Percentiles rank a stretch among this genome's conserved stretches.
phyloP scores from a whole-genome alignment of 371 early-diverging fungal species.

The Mucor plumbeus region DNA sequence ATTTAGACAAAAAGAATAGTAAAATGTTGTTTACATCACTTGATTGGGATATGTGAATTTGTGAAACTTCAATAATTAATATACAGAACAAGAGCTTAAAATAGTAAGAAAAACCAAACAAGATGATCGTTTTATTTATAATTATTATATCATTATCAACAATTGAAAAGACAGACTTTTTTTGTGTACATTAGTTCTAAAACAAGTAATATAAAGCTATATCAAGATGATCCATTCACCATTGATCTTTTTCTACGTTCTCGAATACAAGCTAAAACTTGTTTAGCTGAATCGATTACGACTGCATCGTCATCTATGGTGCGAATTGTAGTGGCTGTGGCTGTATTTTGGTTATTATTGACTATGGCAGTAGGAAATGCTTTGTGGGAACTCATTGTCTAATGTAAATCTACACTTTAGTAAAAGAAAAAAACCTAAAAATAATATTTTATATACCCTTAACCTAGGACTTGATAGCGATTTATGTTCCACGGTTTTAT shows the following conservation, averaged over 20 bases:
- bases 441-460: not conserved
- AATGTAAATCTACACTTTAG: not conserved
- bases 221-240: constrained; percentile 3
- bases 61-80: too few relatives aligned
- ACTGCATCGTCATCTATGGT: not conserved
- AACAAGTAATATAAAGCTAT: not conserved
- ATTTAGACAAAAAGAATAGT: too few relatives aligned
- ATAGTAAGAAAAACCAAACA: too few relatives aligned
- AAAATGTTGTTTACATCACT: too few relatives aligned
- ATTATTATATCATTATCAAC: too few relatives aligned
- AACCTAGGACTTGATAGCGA: constrained; percentile 1
- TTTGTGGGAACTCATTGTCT: constrained; percentile 9
- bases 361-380: not conserved
- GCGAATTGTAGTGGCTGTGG: not conserved
- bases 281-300: constrained; percentile 28
- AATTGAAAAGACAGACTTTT: not conserved
- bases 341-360: not conserved
- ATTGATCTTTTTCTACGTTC: constrained; percentile 25
- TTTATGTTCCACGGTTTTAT: not conserved
- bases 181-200: not conserved
- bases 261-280: constrained; percentile 23
- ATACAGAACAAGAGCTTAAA: too few relatives aligned
- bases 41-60: too few relatives aligned
- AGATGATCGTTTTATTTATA: too few relatives aligned
- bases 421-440: not conserved